Base-by-base conservation (phyloP, 139 green algal genomes). In the Micromonas pusilla region DNA sequence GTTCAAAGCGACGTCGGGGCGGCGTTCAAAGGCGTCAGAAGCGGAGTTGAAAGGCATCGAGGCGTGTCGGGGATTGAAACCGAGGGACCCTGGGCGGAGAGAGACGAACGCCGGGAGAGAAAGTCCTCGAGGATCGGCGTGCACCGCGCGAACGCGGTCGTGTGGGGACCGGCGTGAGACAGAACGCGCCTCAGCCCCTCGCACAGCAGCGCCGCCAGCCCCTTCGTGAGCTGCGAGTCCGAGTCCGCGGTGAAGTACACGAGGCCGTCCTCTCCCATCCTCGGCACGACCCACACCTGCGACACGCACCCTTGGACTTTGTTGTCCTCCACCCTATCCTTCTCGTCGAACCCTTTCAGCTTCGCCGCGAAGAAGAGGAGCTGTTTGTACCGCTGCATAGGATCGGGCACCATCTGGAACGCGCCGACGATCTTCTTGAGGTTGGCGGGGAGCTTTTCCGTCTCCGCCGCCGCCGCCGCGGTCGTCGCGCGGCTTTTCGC, bases 331-430 rank as follows among this genome's bases (percentile, higher is more conserved):
- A 74, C 33, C 31, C 30, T 23, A n/a, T 70, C 28, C 37, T 72
- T 53, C 73, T 70, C 25, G 20, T 36, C 25, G 28, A 88, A 66
- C 36, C 74, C 39, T 33, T 73, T 76, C 2, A 99, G 85, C 87
- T 98, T 98, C 26, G 90, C 89, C 9, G 92, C 96, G 78, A 91
- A 97, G 78, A 92, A 96, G 30, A 99, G 87, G 28, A 99, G 88
- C 88, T 99, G 96, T 85, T 98, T 97, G 87, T 99, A 99, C 13
- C 85, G 71, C 31, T 74, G 39, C 70, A 83, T 87, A 65, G 85
- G 82, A 37, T 90, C 85, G 3, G 82, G 85, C 26, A 89, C 85
- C 66, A 57, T 57, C 45, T 57, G 45, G 45, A 57, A 57, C 45
- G 45, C 45, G 9, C 9, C 9, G 45, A 57, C 45, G 45, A 57